A percentile compares a stretch with the other conserved stretches of the same genome.
phyloP scores from a whole-genome alignment of 257 asterid species.

The Knoxia roxburghii region DNA sequence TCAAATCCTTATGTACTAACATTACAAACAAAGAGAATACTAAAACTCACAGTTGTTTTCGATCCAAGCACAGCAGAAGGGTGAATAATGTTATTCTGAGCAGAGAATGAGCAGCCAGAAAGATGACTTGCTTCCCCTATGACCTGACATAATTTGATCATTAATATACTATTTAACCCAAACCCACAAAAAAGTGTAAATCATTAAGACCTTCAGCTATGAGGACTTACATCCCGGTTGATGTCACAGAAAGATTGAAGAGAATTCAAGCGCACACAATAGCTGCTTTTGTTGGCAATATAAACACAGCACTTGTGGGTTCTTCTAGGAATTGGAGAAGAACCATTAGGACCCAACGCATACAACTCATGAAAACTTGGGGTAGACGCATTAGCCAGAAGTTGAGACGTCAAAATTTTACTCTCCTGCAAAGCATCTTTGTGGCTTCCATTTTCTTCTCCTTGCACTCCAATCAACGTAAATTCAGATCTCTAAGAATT shows the following conservation, averaged over 20 bases:
- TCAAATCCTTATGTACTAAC: background rate
- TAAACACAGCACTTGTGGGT: constrained; percentile 90
- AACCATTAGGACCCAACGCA: constrained; percentile 56
- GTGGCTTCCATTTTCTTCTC: constrained; percentile 72
- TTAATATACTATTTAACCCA: background rate
- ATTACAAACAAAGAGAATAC: background rate
- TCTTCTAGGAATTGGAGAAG: constrained; percentile 40
- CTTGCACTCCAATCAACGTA: constrained; percentile 50
- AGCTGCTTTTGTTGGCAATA: constrained; percentile 83
- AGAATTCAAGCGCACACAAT: constrained; percentile 79
- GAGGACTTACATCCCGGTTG: constrained; percentile 77
- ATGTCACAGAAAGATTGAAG: constrained; percentile 87
- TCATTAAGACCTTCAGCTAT: too few species aligned
- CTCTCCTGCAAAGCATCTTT: constrained; percentile 52
- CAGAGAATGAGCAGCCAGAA: constrained; percentile 74
- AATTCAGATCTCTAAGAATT: constrained; percentile 70
- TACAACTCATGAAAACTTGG: constrained; percentile 79
- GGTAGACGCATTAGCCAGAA: constrained; percentile 79
- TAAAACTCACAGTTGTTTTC: constrained; percentile 79
- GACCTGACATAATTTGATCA: constrained; percentile 44
- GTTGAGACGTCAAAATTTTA: constrained; percentile 67
- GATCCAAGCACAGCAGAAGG: constrained; percentile 75
- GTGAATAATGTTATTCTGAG: constrained; percentile 82
- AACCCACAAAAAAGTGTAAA: background rate
- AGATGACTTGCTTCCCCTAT: constrained; percentile 87